Base-by-base conservation (phyloP, 1,284 basidiomycete species). In the Phellopilus nigrolimitatus region DNA sequence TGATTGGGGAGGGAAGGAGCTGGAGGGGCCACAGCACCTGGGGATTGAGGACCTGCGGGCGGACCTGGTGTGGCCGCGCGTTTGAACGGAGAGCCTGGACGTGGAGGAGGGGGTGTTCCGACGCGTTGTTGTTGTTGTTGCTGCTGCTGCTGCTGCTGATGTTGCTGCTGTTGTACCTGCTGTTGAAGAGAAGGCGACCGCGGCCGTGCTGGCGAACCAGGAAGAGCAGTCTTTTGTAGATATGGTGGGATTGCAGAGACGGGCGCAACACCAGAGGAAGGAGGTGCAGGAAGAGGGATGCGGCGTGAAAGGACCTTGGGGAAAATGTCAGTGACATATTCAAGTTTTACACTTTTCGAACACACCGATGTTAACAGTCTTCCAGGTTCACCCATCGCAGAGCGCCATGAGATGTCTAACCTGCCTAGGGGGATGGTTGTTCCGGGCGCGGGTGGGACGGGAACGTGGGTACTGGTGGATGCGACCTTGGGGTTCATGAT, bases 381-480 rank as follows among this genome's bases (percentile, higher is more conserved):
- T 1, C 91, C 91, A 15, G 83, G 87, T 67, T 92, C 88, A 7
- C 88, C 88, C 57, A 82, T 87, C 12, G 79, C 78, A 12, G 87
- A 87, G 39, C 82, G 72, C 91, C 91, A 95, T 1, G 81, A 78
- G 30, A 95, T 83, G 59, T 92, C 88, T 8, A 95, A 72, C 55
- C 87, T 73, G 17, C 91, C 91, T 1, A 95, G 76, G 2, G 88
- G 78, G 13, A 93, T 75, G 33, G 84, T 72, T 24, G 75, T 77
- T 2, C 91, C 91, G 0, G 88, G 82, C 1, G 74, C 60, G 61
- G 78, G 76, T 2, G 65, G 59, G 0, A 75, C 64, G 9, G 82
- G 80, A 48, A 80, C 77, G 0, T 28, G 41, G 5, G 49, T 36
- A 74, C 57, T 0, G 79, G 70, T 3, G 67, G 48, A 3, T 15